Conservation (phyloP, 352 stramenopile species). For the Sclerospora graminicola region DNA sequence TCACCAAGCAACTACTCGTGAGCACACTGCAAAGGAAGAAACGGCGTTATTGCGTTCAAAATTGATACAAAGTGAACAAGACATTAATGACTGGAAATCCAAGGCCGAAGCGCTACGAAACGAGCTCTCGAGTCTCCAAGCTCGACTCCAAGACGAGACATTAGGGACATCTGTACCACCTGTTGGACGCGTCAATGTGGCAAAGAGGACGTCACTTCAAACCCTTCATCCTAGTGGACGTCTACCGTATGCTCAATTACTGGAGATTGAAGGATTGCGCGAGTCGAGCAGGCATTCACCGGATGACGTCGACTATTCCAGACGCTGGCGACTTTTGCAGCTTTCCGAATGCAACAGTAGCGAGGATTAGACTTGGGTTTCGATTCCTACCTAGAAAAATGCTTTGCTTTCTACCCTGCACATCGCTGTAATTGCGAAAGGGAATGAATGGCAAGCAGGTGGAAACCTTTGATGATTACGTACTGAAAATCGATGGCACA, state of each 20-base stretch:
- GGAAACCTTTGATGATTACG: too few relatives aligned
- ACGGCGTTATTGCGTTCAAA: conserved; percentile 1
- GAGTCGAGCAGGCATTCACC: conserved; percentile 48
- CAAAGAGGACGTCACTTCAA: conserved; percentile 16
- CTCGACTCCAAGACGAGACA: conserved; percentile 3
- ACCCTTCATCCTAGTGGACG: conserved; percentile 41
- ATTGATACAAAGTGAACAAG: conserved; percentile 4
- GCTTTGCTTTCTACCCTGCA: too few relatives aligned
- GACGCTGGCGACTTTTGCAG: conserved; percentile 21
- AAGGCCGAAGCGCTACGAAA: conserved; percentile 12
- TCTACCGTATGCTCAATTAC: conserved; percentile 64
- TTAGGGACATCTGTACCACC: conserved; percentile 8
- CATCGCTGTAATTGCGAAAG: too few relatives aligned
- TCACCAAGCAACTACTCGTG: conserved; percentile 5
- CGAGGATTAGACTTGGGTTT: too few relatives aligned
- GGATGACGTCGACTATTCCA: conserved; percentile 31
- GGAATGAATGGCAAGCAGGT: too few relatives aligned
- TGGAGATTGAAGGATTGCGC: conserved; percentile 73
- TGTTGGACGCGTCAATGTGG: conserved; percentile 9
- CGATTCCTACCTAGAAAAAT: too few relatives aligned
- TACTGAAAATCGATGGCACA: too few relatives aligned
- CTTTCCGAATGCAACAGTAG: conserved; percentile 2
- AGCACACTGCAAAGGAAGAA: conserved; percentile 18
- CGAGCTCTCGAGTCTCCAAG: conserved; percentile 8
- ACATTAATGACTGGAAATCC: conserved; percentile 14